Base-by-base conservation (phyloP, 106 monocot species). In the Dendrobium huoshanense region DNA sequence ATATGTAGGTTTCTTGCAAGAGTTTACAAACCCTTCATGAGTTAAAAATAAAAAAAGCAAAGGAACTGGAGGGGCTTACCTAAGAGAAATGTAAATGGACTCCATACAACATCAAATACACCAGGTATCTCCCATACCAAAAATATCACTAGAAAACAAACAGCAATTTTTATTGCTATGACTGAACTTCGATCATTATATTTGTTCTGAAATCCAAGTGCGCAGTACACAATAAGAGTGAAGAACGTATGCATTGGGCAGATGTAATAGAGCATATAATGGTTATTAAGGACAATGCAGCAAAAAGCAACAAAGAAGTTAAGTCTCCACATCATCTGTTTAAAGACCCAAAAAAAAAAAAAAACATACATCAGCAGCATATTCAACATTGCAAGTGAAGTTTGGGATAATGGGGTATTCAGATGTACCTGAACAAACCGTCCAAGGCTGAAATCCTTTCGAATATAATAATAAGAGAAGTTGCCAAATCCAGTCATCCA, bases 291-390 rank as follows among this genome's bases (percentile, higher is more conserved):
- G 13, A 86, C 80, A 55, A 86, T 86, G 77, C 86, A 86, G 55
- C 83, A 86, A 55, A 86, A 86, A 0, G 86, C 77, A 9, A 86
- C 86, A 31, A 86, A 86, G 77, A 86, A 82, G 75, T 86, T 86
- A 11, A 86, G 79, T 47, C 86, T 79, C 86, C 86, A 86, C 82
- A 86, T 86, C 86, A 86, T 86, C 86, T 86, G 86, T 76, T 45
- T 76, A 49, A 49, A 65, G 70, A 13, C 9, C 33, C n/a, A n/a
- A n/a, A n/a, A 70, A 27, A 49, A 22, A 41, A 43, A 78, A 29
- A 33, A 58, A 20, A 41, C 7, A 19, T 22, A 22, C 8, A 40
- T 78, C 17, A 56, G 44, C 48, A 77, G 56, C 16, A 11, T 19
- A 40, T 16, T 67, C 41, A 72, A 78, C 29, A 44, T 67, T 77